Evolutionary conservation across 192 early-diverging fungal genomes (phyloP).

Genomic region (Coemansia sp.): DNA sequence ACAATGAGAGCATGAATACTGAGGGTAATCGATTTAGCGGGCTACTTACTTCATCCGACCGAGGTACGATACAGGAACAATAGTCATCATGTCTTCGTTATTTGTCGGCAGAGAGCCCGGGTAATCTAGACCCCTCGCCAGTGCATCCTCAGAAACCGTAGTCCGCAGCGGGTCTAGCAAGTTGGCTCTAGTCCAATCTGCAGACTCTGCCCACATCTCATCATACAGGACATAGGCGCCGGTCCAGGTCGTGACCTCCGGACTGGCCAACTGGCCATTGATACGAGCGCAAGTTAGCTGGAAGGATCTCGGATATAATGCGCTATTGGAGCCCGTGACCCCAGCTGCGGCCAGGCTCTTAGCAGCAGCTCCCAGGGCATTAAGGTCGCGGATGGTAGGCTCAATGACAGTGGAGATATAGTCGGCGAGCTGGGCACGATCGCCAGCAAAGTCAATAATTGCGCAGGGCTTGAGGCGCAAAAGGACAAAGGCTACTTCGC

Average conservation of each 20-base stretch:
- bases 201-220: slow-evolving; percentile 31
- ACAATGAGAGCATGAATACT: slow-evolving; percentile 2
- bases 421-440: slow-evolving; percentile 27
- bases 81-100: slow-evolving; percentile 21
- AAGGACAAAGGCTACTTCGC: slow-evolving; percentile 39
- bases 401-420: slow-evolving; percentile 24
- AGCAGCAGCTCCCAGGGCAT: slow-evolving; percentile 19
- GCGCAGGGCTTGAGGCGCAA: slow-evolving; percentile 46
- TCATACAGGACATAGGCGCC: slow-evolving; percentile 45
- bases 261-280: slow-evolving; percentile 20
- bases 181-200: slow-evolving; percentile 10
- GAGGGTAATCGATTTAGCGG: neutral
- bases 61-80: slow-evolving; percentile 45
- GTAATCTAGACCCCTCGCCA: slow-evolving; percentile 38
- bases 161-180: slow-evolving; percentile 12
- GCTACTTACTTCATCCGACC: slow-evolving; percentile 50
- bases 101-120: slow-evolving; percentile 40
- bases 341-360: neutral
- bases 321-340: slow-evolving; percentile 2
- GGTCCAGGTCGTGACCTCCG: slow-evolving; percentile 38
- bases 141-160: slow-evolving; percentile 25
- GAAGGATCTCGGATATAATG: slow-evolving; percentile 34
- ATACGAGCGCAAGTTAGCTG: slow-evolving; percentile 27
- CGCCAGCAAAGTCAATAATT: slow-evolving; percentile 40
- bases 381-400: slow-evolving; percentile 38